Conservation (phyloP, 768 basidiomycete genomes). For the Russula sp. region DNA sequence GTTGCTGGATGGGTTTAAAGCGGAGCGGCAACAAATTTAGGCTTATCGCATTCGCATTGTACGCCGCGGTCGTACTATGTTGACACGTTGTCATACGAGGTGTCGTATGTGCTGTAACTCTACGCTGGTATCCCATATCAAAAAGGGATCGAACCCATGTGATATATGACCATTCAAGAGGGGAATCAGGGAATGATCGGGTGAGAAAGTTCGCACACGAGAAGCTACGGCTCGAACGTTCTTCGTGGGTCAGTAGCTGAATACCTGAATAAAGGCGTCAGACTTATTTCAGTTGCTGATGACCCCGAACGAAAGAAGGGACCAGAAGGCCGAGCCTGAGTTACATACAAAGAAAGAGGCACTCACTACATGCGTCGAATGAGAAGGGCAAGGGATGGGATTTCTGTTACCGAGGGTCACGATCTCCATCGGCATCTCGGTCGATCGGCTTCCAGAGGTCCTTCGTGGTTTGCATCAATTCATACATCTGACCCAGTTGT, state of each 20-base stretch:
- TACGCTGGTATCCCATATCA: not conserved
- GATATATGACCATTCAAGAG: not conserved
- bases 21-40: too few species aligned
- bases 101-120: not conserved
- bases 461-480: conserved; percentile 88
- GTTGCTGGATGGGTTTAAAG: not conserved
- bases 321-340: too few species aligned
- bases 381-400: not conserved
- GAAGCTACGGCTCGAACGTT: too few species aligned
- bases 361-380: not conserved
- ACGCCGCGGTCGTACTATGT: conserved; percentile 1
- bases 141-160: not conserved
- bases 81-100: not conserved
- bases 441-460: conserved; percentile 72
- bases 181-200: too few species aligned
- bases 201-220: too few species aligned
- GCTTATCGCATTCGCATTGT: conserved; percentile 4
- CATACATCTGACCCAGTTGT: conserved; percentile 90
- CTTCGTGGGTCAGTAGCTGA: too few species aligned
- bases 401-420: not conserved
- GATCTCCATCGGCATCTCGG: not conserved
- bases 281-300: too few species aligned
- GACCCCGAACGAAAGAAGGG: too few species aligned
- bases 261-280: too few species aligned
- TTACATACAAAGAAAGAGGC: not conserved